Conservation (phyloP, 148 eudicot genomes). For the Silene conica region DNA sequence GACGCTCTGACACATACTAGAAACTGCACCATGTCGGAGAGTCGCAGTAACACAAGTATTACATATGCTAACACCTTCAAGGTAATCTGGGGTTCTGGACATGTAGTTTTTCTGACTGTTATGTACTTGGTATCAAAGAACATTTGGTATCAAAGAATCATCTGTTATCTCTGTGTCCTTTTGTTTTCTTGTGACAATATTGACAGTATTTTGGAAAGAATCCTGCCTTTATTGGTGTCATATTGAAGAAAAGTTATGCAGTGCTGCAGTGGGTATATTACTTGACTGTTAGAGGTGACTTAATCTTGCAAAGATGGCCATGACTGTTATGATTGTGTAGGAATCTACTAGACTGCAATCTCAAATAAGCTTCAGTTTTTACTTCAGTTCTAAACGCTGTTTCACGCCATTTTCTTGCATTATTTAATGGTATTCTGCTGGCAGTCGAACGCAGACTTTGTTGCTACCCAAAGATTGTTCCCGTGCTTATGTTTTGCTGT, state of each 20-base stretch:
- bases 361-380: neutral
- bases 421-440: neutral
- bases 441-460: too few relatives aligned
- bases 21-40: too few relatives aligned
- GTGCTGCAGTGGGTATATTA: neutral
- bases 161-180: neutral
- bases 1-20: too few relatives aligned
- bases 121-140: too few relatives aligned
- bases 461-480: too few relatives aligned
- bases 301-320: neutral
- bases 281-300: neutral
- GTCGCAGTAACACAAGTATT: too few relatives aligned
- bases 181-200: neutral
- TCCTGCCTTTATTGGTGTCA: neutral
- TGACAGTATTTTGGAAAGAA: conserved; percentile 1
- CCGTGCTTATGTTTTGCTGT: neutral
- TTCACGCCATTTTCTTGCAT: neutral
- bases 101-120: too few relatives aligned
- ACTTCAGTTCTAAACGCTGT: neutral
- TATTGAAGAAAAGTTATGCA: too few relatives aligned
- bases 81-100: too few relatives aligned
- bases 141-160: too few relatives aligned
- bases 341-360: neutral
- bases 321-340: neutral
- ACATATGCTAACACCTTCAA: too few relatives aligned